A percentile compares a stretch with the other conserved stretches of the same genome.
phyloP scores from a whole-genome alignment of 1,284 basidiomycete genomes.

The Xerocomus minutiporus region DNA sequence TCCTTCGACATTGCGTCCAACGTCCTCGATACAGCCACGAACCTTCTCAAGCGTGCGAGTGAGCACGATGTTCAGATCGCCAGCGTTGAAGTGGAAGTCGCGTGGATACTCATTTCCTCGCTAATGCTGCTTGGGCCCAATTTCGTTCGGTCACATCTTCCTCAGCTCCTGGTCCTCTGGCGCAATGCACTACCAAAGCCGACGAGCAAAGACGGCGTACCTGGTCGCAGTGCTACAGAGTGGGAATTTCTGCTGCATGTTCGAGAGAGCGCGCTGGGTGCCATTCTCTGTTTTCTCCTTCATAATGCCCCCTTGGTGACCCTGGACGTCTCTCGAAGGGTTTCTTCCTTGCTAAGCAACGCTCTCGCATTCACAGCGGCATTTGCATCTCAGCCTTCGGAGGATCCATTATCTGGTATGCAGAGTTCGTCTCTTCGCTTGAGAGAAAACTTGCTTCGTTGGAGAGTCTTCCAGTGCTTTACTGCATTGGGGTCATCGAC shows the following conservation, averaged over 20 bases:
- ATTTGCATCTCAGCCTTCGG: constrained; percentile 52
- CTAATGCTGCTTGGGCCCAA: constrained; percentile 92
- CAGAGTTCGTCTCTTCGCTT: constrained; percentile 66
- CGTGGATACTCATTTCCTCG: constrained; percentile 90
- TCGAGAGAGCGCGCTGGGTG: constrained; percentile 85
- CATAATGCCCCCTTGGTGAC: constrained; percentile 82
- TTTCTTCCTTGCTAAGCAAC: constrained; percentile 85
- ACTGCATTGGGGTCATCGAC: constrained; percentile 73
- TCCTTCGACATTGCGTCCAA: constrained; percentile 92
- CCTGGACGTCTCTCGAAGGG: constrained; percentile 84
- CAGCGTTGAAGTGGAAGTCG: constrained; percentile 85
- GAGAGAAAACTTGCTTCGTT: constrained; percentile 79
- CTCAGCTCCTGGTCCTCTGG: constrained; percentile 93
- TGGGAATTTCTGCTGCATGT: constrained; percentile 93
- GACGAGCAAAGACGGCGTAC: constrained; percentile 75
- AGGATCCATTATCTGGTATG: constrained; percentile 43
- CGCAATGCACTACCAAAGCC: constrained; percentile 95
- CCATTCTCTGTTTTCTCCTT: constrained; percentile 83
- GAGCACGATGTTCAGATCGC: constrained; percentile 87
- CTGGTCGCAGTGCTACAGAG: constrained; percentile 69
- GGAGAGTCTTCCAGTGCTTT: constrained; percentile 89
- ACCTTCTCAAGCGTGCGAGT: constrained; percentile 85
- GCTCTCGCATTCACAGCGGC: constrained; percentile 85
- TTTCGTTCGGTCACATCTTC: constrained; percentile 88
- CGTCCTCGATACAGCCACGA: constrained; percentile 87